Percentiles rank a stretch among this genome's conserved stretches.
Evolutionary conservation across 176 grass and related monocot genomes (phyloP).

Genomic region (Oropetium thomaeum): DNA sequence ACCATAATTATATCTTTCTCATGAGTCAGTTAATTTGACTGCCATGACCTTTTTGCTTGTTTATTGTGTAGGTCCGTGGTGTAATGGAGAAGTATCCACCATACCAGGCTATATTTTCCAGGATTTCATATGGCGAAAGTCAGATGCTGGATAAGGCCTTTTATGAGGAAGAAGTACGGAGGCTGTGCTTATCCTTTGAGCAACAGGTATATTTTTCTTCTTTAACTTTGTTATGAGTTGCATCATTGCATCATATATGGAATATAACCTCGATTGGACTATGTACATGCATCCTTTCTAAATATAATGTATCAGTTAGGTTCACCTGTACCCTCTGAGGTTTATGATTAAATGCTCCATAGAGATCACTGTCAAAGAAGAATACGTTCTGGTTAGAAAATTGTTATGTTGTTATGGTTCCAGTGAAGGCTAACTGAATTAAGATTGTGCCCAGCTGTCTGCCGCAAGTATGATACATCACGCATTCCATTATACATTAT

Average conservation of each 20-base stretch:
- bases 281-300: neutral
- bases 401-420: neutral
- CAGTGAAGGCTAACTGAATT: neutral
- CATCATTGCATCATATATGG: neutral
- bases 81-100: constrained; percentile 97
- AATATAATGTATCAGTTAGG: too few species aligned
- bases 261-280: neutral
- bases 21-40: constrained; percentile 14
- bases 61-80: constrained; percentile 64
- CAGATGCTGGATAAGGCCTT: constrained; percentile 99
- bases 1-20: neutral
- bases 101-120: constrained; percentile 88
- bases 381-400: neutral
- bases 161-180: constrained; percentile 91
- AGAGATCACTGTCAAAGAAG: neutral
- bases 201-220: constrained; percentile 62
- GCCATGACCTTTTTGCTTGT: neutral
- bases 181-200: constrained; percentile 80
- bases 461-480: neutral
- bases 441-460: neutral
- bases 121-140: constrained; percentile 86
- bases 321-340: neutral
- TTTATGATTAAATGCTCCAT: neutral
- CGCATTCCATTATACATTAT: neutral
- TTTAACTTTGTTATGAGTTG: neutral